These are phyloP conservation scores for Mycotypha africana DNA, from an alignment of 371 early-diverging fungal genomes.

Conservation along the genomic window DNA sequence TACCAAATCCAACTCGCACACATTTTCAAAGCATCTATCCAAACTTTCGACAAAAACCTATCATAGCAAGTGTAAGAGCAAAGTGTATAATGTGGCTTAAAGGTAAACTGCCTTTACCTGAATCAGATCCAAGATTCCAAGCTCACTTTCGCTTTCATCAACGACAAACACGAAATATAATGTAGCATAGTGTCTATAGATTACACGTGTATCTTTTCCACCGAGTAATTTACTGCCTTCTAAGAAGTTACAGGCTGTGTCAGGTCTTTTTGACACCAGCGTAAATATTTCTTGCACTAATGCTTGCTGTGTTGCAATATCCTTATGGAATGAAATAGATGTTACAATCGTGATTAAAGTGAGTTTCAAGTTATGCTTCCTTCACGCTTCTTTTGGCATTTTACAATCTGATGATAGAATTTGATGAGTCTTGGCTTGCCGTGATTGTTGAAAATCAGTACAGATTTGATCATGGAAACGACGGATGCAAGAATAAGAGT, in stretches of 20 bases:
- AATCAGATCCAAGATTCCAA: slow-evolving; percentile 92
- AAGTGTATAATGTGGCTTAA: neutral
- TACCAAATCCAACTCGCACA: slow-evolving; percentile 94
- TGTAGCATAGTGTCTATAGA: slow-evolving; percentile 89
- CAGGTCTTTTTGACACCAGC: slow-evolving; percentile 78
- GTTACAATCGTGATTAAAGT: neutral
- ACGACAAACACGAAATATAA: slow-evolving; percentile 97
- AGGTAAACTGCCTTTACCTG: slow-evolving; percentile 57
- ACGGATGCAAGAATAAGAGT: neutral
- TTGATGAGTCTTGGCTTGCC: slow-evolving; percentile 91
- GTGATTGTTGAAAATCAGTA: slow-evolving; percentile 93
- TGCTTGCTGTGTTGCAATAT: slow-evolving; percentile 76
- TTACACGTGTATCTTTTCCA: slow-evolving; percentile 83
- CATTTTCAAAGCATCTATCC: slow-evolving; percentile 91
- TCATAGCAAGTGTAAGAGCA: neutral
- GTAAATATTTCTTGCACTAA: slow-evolving; percentile 76
- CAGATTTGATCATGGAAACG: slow-evolving; percentile 76
- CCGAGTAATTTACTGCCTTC: slow-evolving; percentile 83
- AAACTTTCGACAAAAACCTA: slow-evolving; percentile 94
- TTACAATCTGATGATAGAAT: slow-evolving; percentile 89
- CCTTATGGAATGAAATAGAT: slow-evolving; percentile 37
- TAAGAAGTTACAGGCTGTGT: slow-evolving; percentile 87
- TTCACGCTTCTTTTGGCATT: too few relatives aligned
- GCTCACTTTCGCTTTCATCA: slow-evolving; percentile 87
- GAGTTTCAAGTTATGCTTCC: neutral